Percentiles rank a stretch among this genome's conserved stretches.
These are phyloP conservation scores for Mucor circinelloides DNA, from an alignment of 371 early-diverging fungal genomes.

Conservation along the genomic window DNA sequence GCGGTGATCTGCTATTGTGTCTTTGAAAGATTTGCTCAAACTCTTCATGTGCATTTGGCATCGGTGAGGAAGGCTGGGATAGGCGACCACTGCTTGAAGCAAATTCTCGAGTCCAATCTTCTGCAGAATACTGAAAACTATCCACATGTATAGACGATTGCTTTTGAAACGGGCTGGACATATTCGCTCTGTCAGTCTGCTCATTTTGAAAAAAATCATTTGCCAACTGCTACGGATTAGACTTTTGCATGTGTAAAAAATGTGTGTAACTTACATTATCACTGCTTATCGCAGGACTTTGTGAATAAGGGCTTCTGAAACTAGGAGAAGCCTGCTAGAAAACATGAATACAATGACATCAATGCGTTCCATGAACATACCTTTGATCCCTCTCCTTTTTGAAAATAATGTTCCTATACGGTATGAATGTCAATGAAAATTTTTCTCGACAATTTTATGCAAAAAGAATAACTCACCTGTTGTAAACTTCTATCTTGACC, in stretches of 20 bases:
- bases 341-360: background rate
- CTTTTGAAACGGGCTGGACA: constrained; percentile 40
- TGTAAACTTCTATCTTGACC: constrained; percentile 74
- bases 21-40: constrained; percentile 63
- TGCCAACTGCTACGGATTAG: constrained; percentile 21
- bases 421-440: constrained; percentile 1
- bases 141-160: constrained; percentile 22
- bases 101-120: constrained; percentile 73
- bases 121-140: constrained; percentile 26
- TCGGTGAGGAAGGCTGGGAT: constrained; percentile 37
- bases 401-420: constrained; percentile 59
- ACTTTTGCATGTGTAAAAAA: background rate
- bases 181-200: constrained; percentile 23
- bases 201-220: constrained; percentile 45
- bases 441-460: background rate
- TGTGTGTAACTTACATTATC: constrained; percentile 21
- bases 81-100: constrained; percentile 38
- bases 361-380: constrained; percentile 16
- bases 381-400: constrained; percentile 57
- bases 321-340: constrained; percentile 18
- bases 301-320: constrained; percentile 30
- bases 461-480: constrained; percentile 56
- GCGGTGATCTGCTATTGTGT: constrained; percentile 7
- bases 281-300: constrained; percentile 8
- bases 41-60: constrained; percentile 62